Conservation (phyloP, 2,329 filamentous ascomycete species). For the Hansfordia pulvinata region DNA sequence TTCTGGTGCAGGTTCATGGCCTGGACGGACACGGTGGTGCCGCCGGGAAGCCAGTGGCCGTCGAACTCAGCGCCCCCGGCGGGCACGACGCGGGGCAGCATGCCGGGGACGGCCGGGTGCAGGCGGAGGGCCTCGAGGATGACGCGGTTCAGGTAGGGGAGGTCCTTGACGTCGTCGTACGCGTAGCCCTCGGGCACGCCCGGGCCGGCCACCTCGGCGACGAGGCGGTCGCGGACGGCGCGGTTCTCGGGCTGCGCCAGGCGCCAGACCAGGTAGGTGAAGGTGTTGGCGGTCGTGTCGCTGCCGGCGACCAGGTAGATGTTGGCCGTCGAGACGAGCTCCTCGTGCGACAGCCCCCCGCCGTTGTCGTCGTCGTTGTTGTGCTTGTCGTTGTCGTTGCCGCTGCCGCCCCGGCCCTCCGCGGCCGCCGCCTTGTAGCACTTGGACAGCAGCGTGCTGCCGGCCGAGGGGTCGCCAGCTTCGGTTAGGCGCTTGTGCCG, state of each 20-base stretch:
- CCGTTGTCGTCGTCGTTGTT: constrained; percentile 13
- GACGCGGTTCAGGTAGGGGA: constrained; percentile 23
- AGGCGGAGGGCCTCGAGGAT: constrained; percentile 27
- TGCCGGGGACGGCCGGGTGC: constrained; percentile 20
- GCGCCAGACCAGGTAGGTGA: constrained; percentile 31
- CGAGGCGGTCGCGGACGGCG: constrained; percentile 15
- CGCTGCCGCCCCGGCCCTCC: constrained; percentile 5
- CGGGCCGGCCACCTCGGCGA: constrained; percentile 16
- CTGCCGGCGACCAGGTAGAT: constrained; percentile 34
- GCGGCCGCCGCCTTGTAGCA: constrained; percentile 17
- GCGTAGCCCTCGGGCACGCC: constrained; percentile 13
- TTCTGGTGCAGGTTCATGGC: constrained; percentile 28
- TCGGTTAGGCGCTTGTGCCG: constrained; percentile 12
- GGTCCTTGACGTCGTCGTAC: constrained; percentile 14
- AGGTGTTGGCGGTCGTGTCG: constrained; percentile 34
- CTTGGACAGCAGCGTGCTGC: constrained; percentile 21
- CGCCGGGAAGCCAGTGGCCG: constrained; percentile 21
- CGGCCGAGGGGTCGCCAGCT: constrained; percentile 5
- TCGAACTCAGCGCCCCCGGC: constrained; percentile 18
- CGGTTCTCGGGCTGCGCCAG: constrained; percentile 16
- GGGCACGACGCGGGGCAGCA: constrained; percentile 22
- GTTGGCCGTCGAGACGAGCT: constrained; percentile 24
- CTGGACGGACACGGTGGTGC: constrained; percentile 23
- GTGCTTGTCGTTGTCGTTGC: constrained; percentile 5
- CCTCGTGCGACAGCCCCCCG: constrained; percentile 3